These are phyloP conservation scores for Chaetoceros muelleri DNA, from an alignment of 108 stramenopile species.

Conservation along the genomic window DNA sequence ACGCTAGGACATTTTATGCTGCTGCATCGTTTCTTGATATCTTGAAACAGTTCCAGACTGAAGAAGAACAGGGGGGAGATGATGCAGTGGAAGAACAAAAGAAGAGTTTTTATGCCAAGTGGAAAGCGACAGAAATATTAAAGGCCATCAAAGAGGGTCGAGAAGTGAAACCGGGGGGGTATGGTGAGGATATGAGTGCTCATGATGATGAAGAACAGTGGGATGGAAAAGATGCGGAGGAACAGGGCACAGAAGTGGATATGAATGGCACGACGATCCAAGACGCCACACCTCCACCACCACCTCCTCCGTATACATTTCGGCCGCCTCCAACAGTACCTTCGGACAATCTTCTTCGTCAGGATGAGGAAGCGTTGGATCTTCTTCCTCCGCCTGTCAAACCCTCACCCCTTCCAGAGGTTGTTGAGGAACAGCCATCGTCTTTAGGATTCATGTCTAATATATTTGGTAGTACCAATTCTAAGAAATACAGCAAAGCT, in stretches of 20 bases:
- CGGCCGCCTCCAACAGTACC: slow-evolving; percentile 1
- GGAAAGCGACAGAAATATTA: slow-evolving; percentile 90
- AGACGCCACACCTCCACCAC: not conserved
- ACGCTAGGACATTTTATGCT: slow-evolving; percentile 86
- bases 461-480: slow-evolving; percentile 4
- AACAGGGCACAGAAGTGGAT: slow-evolving; percentile 4
- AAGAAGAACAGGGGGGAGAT: slow-evolving; percentile 21
- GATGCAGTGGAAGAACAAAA: slow-evolving; percentile 40
- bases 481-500: slow-evolving; percentile 37
- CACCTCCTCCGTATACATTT: slow-evolving; percentile 5
- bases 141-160: slow-evolving; percentile 89
- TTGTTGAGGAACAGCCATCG: not conserved
- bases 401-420: slow-evolving; percentile 11
- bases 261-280: not conserved
- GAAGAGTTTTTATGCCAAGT: slow-evolving; percentile 70
- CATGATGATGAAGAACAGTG: slow-evolving; percentile 11
- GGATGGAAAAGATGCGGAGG: slow-evolving; percentile 15
- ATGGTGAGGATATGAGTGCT: slow-evolving; percentile 20
- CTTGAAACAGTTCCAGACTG: slow-evolving; percentile 69
- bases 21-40: slow-evolving; percentile 85
- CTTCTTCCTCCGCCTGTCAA: slow-evolving; percentile 13
- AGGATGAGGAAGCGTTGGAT: slow-evolving; percentile 14
- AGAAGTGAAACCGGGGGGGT: slow-evolving; percentile 67
- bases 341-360: slow-evolving; percentile 4
- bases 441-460: slow-evolving; percentile 8